A percentile compares a stretch with the other conserved stretches of the same genome.
phyloP scores from a whole-genome alignment of 805 yeast species.

The Candida germanica region DNA sequence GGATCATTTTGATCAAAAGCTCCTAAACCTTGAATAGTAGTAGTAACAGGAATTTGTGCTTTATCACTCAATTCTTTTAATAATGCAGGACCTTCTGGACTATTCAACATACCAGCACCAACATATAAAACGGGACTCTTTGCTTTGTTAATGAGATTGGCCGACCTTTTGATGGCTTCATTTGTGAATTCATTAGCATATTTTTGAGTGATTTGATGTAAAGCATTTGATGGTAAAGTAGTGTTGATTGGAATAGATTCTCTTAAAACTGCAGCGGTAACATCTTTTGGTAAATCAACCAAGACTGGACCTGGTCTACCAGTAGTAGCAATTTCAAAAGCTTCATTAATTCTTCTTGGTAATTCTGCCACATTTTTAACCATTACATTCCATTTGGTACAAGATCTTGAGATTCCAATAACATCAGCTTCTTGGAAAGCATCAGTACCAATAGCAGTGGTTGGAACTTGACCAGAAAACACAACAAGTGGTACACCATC shows the following conservation, averaged over 20 bases:
- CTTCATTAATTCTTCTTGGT: constrained; percentile 95
- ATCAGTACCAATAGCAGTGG: constrained; percentile 94
- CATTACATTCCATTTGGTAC: constrained; percentile 99
- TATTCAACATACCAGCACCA: constrained; percentile 85
- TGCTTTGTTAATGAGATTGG: constrained; percentile 73
- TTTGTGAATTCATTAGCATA: constrained; percentile 72
- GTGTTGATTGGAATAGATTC: constrained; percentile 79
- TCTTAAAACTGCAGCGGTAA: constrained; percentile 86
- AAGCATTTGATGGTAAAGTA: constrained; percentile 72
- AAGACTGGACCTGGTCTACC: constrained; percentile 99
- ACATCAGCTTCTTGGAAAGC: constrained; percentile 99
- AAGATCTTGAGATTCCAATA: constrained; percentile 92
- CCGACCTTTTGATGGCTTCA: constrained; percentile 73
- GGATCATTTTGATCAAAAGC: constrained; percentile 90
- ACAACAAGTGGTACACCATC: constrained; percentile 98
- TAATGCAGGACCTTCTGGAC: constrained; percentile 73
- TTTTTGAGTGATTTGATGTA: constrained; percentile 64
- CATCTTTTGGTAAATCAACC: constrained; percentile 97
- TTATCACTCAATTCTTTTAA: constrained; percentile 84
- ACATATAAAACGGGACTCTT: constrained; percentile 86
- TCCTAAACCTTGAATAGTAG: constrained; percentile 91
- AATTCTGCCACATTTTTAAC: constrained; percentile 91
- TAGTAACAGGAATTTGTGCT: constrained; percentile 93
- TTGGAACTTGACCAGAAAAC: constrained; percentile 96
- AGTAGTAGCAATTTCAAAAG: constrained; percentile 91